Evolutionary conservation across 768 basidiomycete species (phyloP), one percentile per base, ranked within the genome.

Genomic region (Serendipita indica): DNA sequence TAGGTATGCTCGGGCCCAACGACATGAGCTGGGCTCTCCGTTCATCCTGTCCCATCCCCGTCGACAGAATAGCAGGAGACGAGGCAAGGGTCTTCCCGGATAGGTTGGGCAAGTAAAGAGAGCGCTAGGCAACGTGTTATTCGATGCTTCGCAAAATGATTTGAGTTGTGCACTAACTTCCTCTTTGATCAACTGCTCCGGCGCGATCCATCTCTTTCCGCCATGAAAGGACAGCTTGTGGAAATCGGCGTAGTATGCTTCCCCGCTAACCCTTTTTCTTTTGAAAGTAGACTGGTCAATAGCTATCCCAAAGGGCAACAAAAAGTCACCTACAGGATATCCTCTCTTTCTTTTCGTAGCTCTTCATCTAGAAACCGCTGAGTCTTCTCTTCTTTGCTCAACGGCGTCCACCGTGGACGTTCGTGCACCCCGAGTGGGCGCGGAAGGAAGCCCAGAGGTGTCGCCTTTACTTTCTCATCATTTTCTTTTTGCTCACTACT

Each of bases 171-270:
- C 28, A 76, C 87, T 64, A 66, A 93, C 93, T 63, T 94, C 89
- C 72, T 91, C 88, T 28, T 83, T 81, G 62, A 98, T 91, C 64
- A 97, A 75, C 20, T 87, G 85, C 20, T 78, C 81, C 1, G 92
- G 93, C 10, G 91, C 92, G 57, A 91, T 79, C 91, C 90, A 98
- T 6, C 86, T 85, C 72, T 98, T 98, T 14, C 94, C 94, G 14
- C 90, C 92, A 64, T 90, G 80, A 54, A 54, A 54, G 7, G 12
- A 16, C 49, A 54, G n/a, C n/a, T 54, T 54, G 30, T 54, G 49
- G 32, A 54, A 18, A 18, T 54, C 49, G n/a, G 49, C 20, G 32
- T 54, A 54, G 32, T 54, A 54, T 27, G 49, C 49, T 54, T 54
- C 49, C 16, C 32, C n/a, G n/a, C 32, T 54, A 4, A 54, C 16